Base-by-base conservation (phyloP, 768 basidiomycete species). In the Leucosporidium scottii region DNA sequence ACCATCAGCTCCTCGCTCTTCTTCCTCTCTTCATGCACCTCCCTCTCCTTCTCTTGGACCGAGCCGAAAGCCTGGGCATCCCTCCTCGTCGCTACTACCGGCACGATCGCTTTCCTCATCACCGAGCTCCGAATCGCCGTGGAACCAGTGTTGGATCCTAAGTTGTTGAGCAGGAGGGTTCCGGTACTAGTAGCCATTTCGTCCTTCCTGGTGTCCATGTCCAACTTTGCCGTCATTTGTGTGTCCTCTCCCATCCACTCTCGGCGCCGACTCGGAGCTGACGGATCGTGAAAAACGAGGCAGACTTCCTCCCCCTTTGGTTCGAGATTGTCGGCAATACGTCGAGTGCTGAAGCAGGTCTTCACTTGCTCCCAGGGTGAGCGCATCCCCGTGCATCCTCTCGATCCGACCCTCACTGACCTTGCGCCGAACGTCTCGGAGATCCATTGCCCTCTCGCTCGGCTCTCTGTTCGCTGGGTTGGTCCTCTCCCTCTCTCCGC, bases 131-230 rank as follows among this genome's bases (percentile, higher is more conserved):
- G 83, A 72, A 86, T 84, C 81, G 85, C 90, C 4, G 82, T 84
- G 5, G 89, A 88, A 76, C 96, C 96, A 21, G 88, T 97, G 62
- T 88, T 98, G 86, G 94, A 94, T 59, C 79, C 94, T 70, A 84
- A 21, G 28, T 23, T 57, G 31, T 31, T 57, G 55, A 68, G 39
- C 84, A 82, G 36, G 75, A 81, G 92, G 55, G 84, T 90, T 1
- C 89, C 89, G 1, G 82, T 89, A 4, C 81, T 91, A 8, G 84
- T 90, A 34, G 87, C 86, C 28, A 78, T 79, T 62, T 93, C 89
- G 27, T 90, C 91, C 9, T 78, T 92, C 25, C 87, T 89, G 20
- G 85, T 93, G 30, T 88, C 90, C 7, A 67, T 93, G 61, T 84
- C 84, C 58, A 93, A 92, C 78, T 83, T 94, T 25, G 53, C 53